Evolutionary conservation across 1,284 basidiomycete genomes (phyloP).

Genomic region (Ganoderma boninense): DNA sequence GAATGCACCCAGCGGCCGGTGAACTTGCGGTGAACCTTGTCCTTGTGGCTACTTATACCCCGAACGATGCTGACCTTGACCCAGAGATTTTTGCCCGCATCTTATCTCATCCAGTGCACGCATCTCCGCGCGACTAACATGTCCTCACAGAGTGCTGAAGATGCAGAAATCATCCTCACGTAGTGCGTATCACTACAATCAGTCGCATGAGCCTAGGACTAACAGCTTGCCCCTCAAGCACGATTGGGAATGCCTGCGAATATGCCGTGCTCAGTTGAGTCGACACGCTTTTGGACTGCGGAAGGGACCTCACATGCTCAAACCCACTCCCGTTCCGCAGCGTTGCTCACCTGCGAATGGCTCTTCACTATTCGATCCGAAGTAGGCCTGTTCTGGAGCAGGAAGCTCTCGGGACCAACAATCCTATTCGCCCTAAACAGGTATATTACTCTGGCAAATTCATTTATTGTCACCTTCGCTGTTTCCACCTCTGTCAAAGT

Average conservation of each 20-base stretch:
- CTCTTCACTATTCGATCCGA: neutral
- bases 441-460: neutral
- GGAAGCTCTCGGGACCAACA: neutral
- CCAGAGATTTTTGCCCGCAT: too few species aligned
- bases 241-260: neutral
- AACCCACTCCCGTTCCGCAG: neutral
- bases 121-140: neutral
- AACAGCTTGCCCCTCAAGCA: neutral
- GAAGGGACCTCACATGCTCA: neutral
- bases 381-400: neutral
- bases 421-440: constrained; percentile 2
- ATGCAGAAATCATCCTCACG: neutral
- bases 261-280: neutral
- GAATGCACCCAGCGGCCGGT: neutral
- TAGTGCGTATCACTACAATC: neutral
- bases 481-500: neutral
- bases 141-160: neutral
- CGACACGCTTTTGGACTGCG: neutral
- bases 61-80: neutral
- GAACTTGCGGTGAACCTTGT: neutral
- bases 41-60: neutral
- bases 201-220: neutral
- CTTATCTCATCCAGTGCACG: neutral
- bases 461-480: neutral
- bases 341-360: neutral